These are phyloP conservation scores for Capronia coronata DNA, from an alignment of 2,329 filamentous ascomycete species.

Conservation along the genomic window DNA sequence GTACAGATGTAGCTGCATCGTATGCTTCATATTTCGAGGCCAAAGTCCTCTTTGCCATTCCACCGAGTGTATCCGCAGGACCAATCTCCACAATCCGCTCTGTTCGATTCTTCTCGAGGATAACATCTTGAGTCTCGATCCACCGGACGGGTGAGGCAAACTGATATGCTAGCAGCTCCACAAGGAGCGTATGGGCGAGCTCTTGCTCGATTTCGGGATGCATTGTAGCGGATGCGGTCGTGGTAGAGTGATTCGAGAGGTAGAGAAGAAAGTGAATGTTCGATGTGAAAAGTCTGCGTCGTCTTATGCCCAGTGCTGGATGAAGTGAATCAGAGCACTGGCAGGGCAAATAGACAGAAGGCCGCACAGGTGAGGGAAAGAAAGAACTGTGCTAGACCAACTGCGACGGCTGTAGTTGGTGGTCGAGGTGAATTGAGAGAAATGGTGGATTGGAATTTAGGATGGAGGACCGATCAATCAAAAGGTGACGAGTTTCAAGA, in stretches of 20 bases:
- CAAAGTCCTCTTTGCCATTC: constrained; percentile 93
- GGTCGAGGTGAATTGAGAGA: constrained; percentile 2
- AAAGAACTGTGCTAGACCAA: constrained; percentile 15
- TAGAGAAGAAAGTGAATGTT: too few relatives aligned
- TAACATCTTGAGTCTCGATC: constrained; percentile 99
- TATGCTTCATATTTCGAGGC: constrained; percentile 98
- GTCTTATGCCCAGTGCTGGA: constrained; percentile 21
- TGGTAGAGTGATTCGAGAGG: constrained; percentile 19
- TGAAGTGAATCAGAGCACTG: constrained; percentile 31
- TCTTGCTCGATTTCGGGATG: constrained; percentile 99
- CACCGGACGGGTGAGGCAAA: constrained; percentile 98
- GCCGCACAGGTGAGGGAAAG: constrained; percentile 13
- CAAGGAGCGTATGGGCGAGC: constrained; percentile 93
- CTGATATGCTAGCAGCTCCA: constrained; percentile 98
- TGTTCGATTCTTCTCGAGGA: constrained; percentile 89
- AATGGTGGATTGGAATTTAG: constrained; percentile 11
- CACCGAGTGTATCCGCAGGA: constrained; percentile 90
- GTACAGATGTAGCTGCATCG: constrained; percentile 91
- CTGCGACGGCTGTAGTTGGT: not conserved
- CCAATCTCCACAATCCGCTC: constrained; percentile 98
- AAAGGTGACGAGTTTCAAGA: constrained; percentile 2
- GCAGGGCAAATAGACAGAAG: constrained; percentile 13
- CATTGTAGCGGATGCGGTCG: constrained; percentile 54
- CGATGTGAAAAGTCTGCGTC: too few relatives aligned
- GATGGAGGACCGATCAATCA: constrained; percentile 14